Base-by-base conservation (phyloP, 2,329 filamentous ascomycete species). In the Fusarium newnesense region DNA sequence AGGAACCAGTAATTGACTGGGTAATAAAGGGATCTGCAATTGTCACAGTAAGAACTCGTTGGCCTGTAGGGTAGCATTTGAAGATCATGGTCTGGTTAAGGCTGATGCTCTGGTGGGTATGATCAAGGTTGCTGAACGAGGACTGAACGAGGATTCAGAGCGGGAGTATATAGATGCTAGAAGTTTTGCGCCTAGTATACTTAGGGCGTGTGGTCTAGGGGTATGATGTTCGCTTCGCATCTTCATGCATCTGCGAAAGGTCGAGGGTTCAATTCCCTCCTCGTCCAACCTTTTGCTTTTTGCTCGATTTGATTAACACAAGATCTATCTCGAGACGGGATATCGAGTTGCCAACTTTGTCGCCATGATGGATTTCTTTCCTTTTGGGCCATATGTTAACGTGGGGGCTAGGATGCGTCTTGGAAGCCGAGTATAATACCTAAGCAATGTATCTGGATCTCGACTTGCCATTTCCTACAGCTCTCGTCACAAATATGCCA, bases 191-290 rank as follows among this genome's bases (percentile, higher is more conserved):
- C 18, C 1, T 18, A 2, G 2, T 39, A 59, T 36, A 13, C 0
- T 8, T 5, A 42, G 65, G 65, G 65, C 65, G 46, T 68, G 47
- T 68, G 65, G 65, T 68, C 65, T 68, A 68, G 65, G 65, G 65
- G 65, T 54, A 68, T 68, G 65, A 68, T 62, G 40, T 68, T 68
- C 65, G 53, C 65, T 68, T 68, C 65, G 65, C 65, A 68, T 68
- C 7, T 24, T n/a, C 4, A 2, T 52, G 64, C 36, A 50, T 19
- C n/a, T 68, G 65, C 53, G 65, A 68, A 68, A 68, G 65, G 65
- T 62, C 65, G 42, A 49, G 65, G 65, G 65, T 68, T 68, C 65
- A 68, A 68, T 68, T 68, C 65, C 65, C 65, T 53, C 46, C 54
- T 61, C 53, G 64, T 67, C 64, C 64, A 67, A 1, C 0, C 4